Evolutionary conservation across 305 asterid species (phyloP).

Genomic region (Fraxinus nigra): DNA sequence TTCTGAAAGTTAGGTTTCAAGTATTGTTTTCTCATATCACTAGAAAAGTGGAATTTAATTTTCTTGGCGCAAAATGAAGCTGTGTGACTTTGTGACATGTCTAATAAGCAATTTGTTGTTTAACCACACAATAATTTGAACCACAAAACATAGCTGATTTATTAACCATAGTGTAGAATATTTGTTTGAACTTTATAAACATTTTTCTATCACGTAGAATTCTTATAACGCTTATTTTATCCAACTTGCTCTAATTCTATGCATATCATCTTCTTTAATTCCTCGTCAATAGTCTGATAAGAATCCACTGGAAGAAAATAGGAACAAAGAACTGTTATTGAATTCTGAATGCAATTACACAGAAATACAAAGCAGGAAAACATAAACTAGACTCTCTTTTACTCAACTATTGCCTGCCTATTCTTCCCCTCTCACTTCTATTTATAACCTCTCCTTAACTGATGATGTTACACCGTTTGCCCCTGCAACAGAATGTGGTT

Average conservation of each 20-base stretch:
- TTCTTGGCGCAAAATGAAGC: not conserved
- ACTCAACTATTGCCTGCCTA: not conserved
- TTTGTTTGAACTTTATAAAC: not conserved
- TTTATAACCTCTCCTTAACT: not conserved
- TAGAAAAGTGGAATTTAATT: not conserved
- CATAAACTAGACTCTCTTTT: not conserved
- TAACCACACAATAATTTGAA: not conserved
- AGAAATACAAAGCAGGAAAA: not conserved
- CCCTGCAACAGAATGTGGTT: not conserved
- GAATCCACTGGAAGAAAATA: not conserved
- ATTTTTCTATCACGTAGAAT: not conserved
- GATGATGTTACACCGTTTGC: not conserved
- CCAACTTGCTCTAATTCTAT: not conserved
- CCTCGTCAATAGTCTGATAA: not conserved
- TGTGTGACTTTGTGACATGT: not conserved
- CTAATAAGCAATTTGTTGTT: not conserved
- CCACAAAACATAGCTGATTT: not conserved
- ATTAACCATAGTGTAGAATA: not conserved
- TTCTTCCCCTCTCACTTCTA: not conserved
- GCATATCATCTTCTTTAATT: not conserved
- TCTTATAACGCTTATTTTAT: not conserved
- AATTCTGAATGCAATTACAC: not conserved
- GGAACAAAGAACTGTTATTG: not conserved
- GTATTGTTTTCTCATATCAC: not conserved
- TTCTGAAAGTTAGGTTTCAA: not conserved